These are phyloP conservation scores for Colletotrichum tanaceti DNA, from an alignment of 2,329 filamentous ascomycete species.

Conservation along the genomic window DNA sequence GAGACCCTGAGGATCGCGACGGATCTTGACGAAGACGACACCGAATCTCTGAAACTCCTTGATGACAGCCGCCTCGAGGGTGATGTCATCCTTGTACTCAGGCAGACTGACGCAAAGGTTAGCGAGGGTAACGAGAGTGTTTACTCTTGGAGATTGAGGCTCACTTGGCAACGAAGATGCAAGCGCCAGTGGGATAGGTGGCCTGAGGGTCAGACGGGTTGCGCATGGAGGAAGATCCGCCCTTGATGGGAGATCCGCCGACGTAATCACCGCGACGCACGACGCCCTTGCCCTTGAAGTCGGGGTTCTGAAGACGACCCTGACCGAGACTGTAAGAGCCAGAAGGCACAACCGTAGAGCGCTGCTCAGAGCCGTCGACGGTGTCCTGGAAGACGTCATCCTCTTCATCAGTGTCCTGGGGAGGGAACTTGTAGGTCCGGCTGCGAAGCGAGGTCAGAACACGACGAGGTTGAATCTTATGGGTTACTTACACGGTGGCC, in stretches of 20 bases:
- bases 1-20: constrained; percentile 67
- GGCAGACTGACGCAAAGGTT: constrained; percentile 58
- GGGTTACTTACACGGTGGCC: constrained; percentile 22
- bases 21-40: constrained; percentile 71
- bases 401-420: constrained; percentile 11
- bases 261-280: constrained; percentile 15
- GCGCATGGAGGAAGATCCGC: constrained; percentile 11
- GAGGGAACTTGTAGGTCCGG: not conserved
- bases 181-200: constrained; percentile 65
- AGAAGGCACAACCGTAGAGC: constrained; percentile 2
- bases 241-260: constrained; percentile 31
- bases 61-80: constrained; percentile 65
- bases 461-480: not conserved
- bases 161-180: constrained; percentile 76
- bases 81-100: constrained; percentile 60
- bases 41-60: constrained; percentile 66
- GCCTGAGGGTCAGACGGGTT: constrained; percentile 60
- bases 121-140: constrained; percentile 18
- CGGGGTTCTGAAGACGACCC: constrained; percentile 22
- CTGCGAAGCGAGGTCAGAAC: constrained; percentile 11
- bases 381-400: constrained; percentile 30
- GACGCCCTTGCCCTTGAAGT: constrained; percentile 4
- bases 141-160: constrained; percentile 44
- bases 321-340: constrained; percentile 24
- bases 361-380: not conserved